Base-by-base conservation (phyloP, 2,329 filamentous ascomycete genomes). In the Penicillium sp. region DNA sequence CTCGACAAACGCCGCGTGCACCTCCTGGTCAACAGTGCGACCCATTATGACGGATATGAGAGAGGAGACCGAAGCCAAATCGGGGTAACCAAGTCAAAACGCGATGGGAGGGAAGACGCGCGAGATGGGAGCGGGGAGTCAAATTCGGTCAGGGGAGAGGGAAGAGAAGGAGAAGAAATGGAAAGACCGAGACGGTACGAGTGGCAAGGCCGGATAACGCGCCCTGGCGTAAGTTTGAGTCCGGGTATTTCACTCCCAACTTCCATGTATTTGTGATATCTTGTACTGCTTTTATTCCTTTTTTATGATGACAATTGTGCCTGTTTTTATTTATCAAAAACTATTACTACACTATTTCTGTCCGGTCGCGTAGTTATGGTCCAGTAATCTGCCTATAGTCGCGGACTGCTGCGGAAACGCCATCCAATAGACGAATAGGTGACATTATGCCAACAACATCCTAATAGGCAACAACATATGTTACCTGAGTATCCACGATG, bases 1-100 rank as follows among this genome's bases (percentile, higher is more conserved):
- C 67, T 78, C 75, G 65, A 78, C 74, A 63, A 76, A 77, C 55
- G 75, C 75, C 56, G 74, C 73, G 66, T 78, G 75, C 54, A 78
- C 75, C 60, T 77, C 75, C 62, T 75, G 74, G 66, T 78, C 75
- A 61, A 76, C 73, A 38, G 75, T 76, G 49, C 75, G 72, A 64
- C 75, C 75, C 75, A 78, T 78, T 54, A 57, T 68, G 61, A 61
- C 45, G 57, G 43, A 42, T 53, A 60, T 47, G 7, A 44, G 27
- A 18, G 29, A 35, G 44, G 44, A 8, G 33, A 35, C 20, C 20
- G 39, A 20, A 18, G 47, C 24, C 4, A 5, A 20, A 37, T 42
- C 25, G 12, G 38, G 8, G 20, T 20, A 23, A 20, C 33, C 3
- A 37, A 32, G 39, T 42, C 40, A 38, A 38, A 31, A 41, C 35